These are phyloP conservation scores for Suillus fuscotomentosus DNA, from an alignment of 768 basidiomycete genomes.

Conservation along the genomic window DNA sequence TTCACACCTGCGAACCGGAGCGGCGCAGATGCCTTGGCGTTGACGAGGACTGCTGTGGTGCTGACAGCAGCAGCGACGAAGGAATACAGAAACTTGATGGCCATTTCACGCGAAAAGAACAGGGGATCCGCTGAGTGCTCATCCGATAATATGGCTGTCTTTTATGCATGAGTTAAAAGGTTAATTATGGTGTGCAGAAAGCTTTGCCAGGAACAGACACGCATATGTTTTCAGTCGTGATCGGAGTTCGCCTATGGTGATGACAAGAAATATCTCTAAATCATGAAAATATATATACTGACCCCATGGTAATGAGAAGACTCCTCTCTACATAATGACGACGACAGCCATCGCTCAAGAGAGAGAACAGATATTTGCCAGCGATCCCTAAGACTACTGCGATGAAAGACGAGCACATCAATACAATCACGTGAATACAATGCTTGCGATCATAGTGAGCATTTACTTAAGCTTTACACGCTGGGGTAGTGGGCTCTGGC, in stretches of 20 bases:
- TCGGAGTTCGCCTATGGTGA: not conserved
- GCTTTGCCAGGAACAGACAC: not conserved
- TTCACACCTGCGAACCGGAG: slow-evolving; percentile 47
- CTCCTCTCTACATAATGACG: not conserved
- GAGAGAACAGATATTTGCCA: not conserved
- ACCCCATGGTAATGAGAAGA: not conserved
- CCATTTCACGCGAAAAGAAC: slow-evolving; percentile 13
- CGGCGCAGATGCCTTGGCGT: slow-evolving; percentile 16
- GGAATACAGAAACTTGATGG: slow-evolving; percentile 15
- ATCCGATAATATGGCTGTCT: not conserved
- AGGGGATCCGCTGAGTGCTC: not conserved
- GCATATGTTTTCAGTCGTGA: not conserved
- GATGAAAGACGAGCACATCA: not conserved
- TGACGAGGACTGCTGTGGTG: slow-evolving; percentile 13
- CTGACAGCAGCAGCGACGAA: slow-evolving; percentile 10
- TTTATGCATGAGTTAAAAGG: slow-evolving; percentile 10
- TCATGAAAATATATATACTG: not conserved
- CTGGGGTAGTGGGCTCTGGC: too few species aligned
- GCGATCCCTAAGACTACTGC: not conserved
- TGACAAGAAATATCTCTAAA: not conserved
- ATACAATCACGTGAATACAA: not conserved
- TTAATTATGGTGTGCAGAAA: slow-evolving; percentile 10
- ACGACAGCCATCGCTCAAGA: not conserved
- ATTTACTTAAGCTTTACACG: not conserved
- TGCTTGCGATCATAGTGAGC: not conserved